Base-by-base conservation (phyloP, 176 grass and related monocot genomes). In the Zoysia pacifica region DNA sequence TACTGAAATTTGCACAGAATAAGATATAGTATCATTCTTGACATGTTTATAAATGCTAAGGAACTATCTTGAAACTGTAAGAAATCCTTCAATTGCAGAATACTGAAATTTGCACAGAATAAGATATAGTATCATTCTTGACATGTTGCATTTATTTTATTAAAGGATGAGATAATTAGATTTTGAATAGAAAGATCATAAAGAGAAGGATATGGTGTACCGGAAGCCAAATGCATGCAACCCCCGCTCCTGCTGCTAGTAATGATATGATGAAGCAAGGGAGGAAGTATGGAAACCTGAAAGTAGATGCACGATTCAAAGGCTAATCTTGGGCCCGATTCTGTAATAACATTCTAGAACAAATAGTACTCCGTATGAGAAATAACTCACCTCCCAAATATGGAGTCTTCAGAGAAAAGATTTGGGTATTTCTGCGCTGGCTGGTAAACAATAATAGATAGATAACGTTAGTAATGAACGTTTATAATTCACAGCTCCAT, bases 231-330 rank as follows among this genome's bases (percentile, higher is more conserved):
- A 93, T 87, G 58, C 85, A 90, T 15, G 85, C 85, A 53, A 90
- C 41, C 52, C 79, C 82, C 83, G 87, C 79, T 62, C 65, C 85
- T 65, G 76, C 81, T 85, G 91, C 91, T 59, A 93, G 65, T 20
- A 90, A 61, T 7, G 87, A 90, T 82, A 93, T 88, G 38, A 86
- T 70, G 9, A 93, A 87, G 74, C 82, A 90, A 45, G 91, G 91
- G 48, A 93, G 79, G 47, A 93, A 88, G 75, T 94, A 94, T 19
- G 91, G 91, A 84, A 91, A 94, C 79, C 91, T 94, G 62, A 56
- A 86, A 72, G 19, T 14, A 66, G 66, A 80, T 73, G 19, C 13
- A 69, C 11, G 70, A 38, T 42, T 76, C 14, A 67, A 55, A 73
- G 49, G 44, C 9, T 61, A 62, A 19, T 83, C 18, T 65, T 43